Percentiles rank a stretch among this genome's conserved stretches.
These are phyloP conservation scores for Colletotrichum sansevieriae DNA, from an alignment of 2,329 filamentous ascomycete genomes.

Conservation along the genomic window DNA sequence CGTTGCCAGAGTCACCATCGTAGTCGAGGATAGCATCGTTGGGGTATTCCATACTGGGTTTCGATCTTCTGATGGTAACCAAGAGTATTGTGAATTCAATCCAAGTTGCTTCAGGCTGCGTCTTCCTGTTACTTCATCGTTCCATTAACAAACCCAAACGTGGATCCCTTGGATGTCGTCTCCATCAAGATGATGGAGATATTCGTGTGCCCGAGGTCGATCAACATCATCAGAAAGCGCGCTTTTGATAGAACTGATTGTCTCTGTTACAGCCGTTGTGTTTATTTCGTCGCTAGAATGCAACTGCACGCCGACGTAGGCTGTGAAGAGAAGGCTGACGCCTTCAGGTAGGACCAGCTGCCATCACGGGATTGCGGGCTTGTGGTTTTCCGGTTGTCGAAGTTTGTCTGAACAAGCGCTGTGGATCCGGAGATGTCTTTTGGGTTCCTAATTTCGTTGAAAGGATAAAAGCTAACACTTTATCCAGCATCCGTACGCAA, in stretches of 20 bases:
- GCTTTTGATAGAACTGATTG: neutral
- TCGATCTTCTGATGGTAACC: conserved; percentile 35
- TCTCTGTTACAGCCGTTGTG: neutral
- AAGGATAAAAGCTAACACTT: too few species aligned
- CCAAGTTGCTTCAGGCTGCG: conserved; percentile 34
- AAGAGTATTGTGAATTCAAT: conserved; percentile 39
- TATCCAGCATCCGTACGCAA: neutral
- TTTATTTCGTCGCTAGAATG: conserved; percentile 13
- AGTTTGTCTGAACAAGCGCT: conserved; percentile 26
- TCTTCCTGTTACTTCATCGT: conserved; percentile 40
- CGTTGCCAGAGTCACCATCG: conserved; percentile 42
- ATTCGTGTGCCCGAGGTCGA: conserved; percentile 37
- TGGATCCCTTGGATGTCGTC: conserved; percentile 43
- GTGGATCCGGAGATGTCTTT: neutral
- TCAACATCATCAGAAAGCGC: conserved; percentile 4
- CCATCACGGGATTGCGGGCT: conserved; percentile 49
- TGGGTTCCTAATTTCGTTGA: neutral
- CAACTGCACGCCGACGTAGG: conserved; percentile 49
- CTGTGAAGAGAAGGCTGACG: conserved; percentile 43
- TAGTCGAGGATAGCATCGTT: neutral
- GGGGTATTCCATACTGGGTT: conserved; percentile 22
- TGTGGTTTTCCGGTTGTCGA: conserved; percentile 47
- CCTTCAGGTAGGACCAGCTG: conserved; percentile 43
- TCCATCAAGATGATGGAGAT: conserved; percentile 45
- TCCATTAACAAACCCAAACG: conserved; percentile 51